Evolutionary conservation across 495 filamentous ascomycete genomes (phyloP), one percentile per base, ranked within the genome.

Genomic region (Xylaria scruposa): DNA sequence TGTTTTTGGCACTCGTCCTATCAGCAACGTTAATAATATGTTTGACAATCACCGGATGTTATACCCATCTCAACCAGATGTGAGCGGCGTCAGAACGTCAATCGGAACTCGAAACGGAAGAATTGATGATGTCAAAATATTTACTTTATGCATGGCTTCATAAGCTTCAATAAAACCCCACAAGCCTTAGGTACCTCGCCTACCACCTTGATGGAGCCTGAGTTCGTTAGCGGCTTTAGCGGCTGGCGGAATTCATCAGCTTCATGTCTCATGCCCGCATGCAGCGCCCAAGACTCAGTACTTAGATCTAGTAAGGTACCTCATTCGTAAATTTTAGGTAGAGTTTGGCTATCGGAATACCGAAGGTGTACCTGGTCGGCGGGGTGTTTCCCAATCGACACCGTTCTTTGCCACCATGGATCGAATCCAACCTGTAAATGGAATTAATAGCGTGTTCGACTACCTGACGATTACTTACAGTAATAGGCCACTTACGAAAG

Each of bases 341-440:
- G 3, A 12, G 10, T 10, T 42, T 54, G 24, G 24, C 0, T 21
- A 29, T 54, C 21, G 13, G 13, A 19, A 26, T 51, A 47, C 24
- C 24, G 33, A 15, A 2, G 12, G 6, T 26, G 15, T 47, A 65
- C 38, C 38, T 65, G 33, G 6, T 26, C 44, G 44, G 64, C 29
- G 64, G 44, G 46, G 44, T 38, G 31, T 4, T 29, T 66, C 46
- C 46, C 40, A 51, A 54, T 40, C 64, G 46, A 51, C 26, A 36
- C 62, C 62, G 42, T 40, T 26, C 64, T 38, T 67, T 54, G 64
- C 64, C 47, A 54, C 64, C 58, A 38, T 38, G 17, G n/a, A 60
- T 53, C 26, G 38, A 10, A 63, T 46, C 38, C 12, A 15, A 38
- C 10, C n/a, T 24, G 33, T 60, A 60, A 38, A 60, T 42, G 59